A percentile compares a stretch with the other conserved stretches of the same genome.
These are phyloP conservation scores for Penicillium italicum DNA, from an alignment of 2,329 filamentous ascomycete species.

Conservation along the genomic window DNA sequence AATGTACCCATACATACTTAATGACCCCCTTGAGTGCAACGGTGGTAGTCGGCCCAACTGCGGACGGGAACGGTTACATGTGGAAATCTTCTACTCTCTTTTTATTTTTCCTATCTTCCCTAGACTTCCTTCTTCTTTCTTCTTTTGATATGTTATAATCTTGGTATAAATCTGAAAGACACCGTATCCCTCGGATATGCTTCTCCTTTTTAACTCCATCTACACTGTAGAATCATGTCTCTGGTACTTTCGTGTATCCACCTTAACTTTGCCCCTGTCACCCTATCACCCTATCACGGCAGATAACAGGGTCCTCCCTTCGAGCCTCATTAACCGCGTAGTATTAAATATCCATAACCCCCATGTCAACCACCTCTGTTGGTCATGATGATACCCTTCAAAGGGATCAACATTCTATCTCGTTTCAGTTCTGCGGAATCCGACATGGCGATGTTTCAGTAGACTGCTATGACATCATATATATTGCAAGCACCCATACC, in stretches of 20 bases:
- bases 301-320: not conserved
- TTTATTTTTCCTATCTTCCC: too few relatives aligned
- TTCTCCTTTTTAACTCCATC: not conserved
- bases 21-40: constrained; percentile 31
- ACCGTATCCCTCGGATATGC: too few relatives aligned
- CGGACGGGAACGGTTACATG: constrained; percentile 27
- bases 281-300: not conserved
- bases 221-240: not conserved
- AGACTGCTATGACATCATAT: constrained; percentile 6
- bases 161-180: too few relatives aligned
- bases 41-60: constrained; percentile 25
- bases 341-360: too few relatives aligned
- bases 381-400: not conserved
- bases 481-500: not conserved
- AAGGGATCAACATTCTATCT: not conserved
- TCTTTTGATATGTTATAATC: too few relatives aligned
- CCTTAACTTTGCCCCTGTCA: not conserved
- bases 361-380: not conserved
- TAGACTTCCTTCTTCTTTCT: too few relatives aligned
- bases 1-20: constrained; percentile 17
- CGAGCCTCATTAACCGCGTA: constrained; percentile 1
- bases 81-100: constrained; percentile 8
- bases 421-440: not conserved
- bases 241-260: not conserved
- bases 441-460: not conserved